Conservation (phyloP, 495 filamentous ascomycete species). For the Aspergillus taichungensis region DNA sequence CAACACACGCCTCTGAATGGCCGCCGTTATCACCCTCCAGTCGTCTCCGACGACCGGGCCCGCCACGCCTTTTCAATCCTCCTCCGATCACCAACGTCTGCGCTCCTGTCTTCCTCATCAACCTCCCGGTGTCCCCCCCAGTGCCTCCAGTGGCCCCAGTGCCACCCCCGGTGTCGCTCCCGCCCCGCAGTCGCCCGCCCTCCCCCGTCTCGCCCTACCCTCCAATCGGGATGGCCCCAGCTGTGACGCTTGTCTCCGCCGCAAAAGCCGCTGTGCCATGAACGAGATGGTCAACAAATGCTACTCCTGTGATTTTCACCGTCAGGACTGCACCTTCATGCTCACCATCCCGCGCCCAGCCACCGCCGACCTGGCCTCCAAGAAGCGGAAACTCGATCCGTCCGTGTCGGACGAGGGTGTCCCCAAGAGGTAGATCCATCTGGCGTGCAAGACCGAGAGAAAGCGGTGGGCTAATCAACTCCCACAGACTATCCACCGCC, state of each 20-base stretch:
- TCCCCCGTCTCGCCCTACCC: conserved; percentile 18
- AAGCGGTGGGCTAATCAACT: conserved; percentile 8
- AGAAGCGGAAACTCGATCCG: conserved; percentile 60
- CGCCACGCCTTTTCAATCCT: conserved; percentile 19
- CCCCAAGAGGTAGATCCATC: conserved; percentile 38
- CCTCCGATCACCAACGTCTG: conserved; percentile 18
- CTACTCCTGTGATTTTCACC: conserved; percentile 46
- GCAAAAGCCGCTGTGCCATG: conserved; percentile 87
- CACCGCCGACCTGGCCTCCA: conserved; percentile 49
- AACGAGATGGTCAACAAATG: conserved; percentile 49
- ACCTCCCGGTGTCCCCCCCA: conserved; percentile 16
- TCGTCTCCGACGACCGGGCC: conserved; percentile 28
- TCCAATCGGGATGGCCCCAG: conserved; percentile 39
- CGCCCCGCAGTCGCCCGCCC: conserved; percentile 19
- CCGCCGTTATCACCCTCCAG: conserved; percentile 39
- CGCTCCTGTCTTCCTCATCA: conserved; percentile 19
- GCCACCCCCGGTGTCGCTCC: conserved; percentile 14
- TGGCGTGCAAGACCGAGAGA: conserved; percentile 5
- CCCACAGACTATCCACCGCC: conserved; percentile 20
- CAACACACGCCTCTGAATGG: conserved; percentile 30
- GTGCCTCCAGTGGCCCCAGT: conserved; percentile 14
- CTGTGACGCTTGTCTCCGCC: conserved; percentile 74
- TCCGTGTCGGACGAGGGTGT: conserved; percentile 23
- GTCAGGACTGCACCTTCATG: conserved; percentile 45
- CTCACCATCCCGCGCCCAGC: conserved; percentile 18